Base-by-base conservation (phyloP, 2,329 filamentous ascomycete genomes). In the Sodiomyces alkalinus region DNA sequence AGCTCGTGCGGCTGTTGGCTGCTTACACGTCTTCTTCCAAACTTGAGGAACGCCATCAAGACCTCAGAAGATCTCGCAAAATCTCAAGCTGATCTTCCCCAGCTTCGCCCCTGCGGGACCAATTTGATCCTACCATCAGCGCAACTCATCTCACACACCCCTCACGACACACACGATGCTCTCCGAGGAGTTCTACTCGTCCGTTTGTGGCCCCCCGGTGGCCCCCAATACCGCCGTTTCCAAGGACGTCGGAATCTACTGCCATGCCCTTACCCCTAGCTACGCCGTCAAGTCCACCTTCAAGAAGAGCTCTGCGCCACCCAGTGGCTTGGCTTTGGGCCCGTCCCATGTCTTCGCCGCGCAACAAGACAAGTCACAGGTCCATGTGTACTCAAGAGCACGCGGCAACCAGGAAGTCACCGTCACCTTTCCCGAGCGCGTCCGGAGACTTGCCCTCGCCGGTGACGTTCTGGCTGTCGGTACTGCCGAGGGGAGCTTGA, bases 251-350 rank as follows among this genome's bases (percentile, higher is more conserved):
- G 83, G 81, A 42, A 83, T 96, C 47, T 90, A 92, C 55, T 54
- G 80, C 31, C 80, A 93, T 52, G 75, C 83, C 37, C 68, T 85
- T 42, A 79, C 83, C 43, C 86, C 86, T 22, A 67, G 77, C 30
- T 69, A 77, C 38, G 66, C 72, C n/a, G 70, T 85, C 46, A 77
- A 78, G 44, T 62, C 73, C 37, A 68, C 76, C 26, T 86, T 90
- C 65, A 96, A 94, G 64, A 96, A 93, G 58, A 92, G 81, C 59
- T 80, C 81, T 11, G 74, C 76, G n/a, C 66, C 76, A 16, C 60
- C 67, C 33, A 81, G 87, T 51, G 78, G 81, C 41, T 59, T 98
- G 31, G 86, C 83, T 17, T 66, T 86, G 41, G 92, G 68, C 52
- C 62, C 70, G 24, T 76, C 76, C 13, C 90, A 98, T 49, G 65